Evolutionary conservation across 2,329 filamentous ascomycete genomes (phyloP), one percentile per base, ranked within the genome.

Genomic region (Dactylellina haptotyla): DNA sequence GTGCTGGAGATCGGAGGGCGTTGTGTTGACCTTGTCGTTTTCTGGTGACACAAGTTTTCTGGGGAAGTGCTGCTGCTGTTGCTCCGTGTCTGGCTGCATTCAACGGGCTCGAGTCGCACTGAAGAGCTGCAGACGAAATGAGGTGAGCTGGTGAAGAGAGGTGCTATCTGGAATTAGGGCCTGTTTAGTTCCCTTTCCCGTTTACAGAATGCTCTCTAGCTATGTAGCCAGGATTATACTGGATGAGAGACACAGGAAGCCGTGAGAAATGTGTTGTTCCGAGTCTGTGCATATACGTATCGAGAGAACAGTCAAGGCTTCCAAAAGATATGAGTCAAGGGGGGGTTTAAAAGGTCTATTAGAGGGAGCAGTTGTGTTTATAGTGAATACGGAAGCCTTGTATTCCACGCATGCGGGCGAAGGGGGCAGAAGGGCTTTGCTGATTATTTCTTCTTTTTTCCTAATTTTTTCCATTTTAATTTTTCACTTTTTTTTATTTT

Each of bases 401-500:
- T n/a, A 45, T n/a, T 45, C 10, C n/a, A 8, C 25, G 45, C 10
- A 25, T 28, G 18, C 45, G 18, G 25, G 25, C 20, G 9, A 50
- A 25, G 25, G 25, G 45, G 45, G 45, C 4, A 45, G 16, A 5
- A n/a, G 41, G 18, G 41, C 12, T n/a, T 50, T 25, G 45, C 45
- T 5, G 18, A 50, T 50, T 50, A 18, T 54, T 54, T 54, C 16
- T 54, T 14, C 30, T 54, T 54, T 50, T 50, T 50, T 67, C 75
- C 71, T 37, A 66, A 50, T 66, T 53, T 54, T 59, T 57, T 51
- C 58, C 74, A 61, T 69, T 48, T 67, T 74, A 61, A 71, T 74
- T 57, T 61, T 74, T 75, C 64, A 63, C 65, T 67, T 65, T 75
- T 73, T 58, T 67, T 66, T 26, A 46, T 56, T 67, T 56, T 46